A percentile compares a stretch with the other conserved stretches of the same genome.
Evolutionary conservation across 768 basidiomycete genomes (phyloP).

Genomic region (Pleurotus sapidus): DNA sequence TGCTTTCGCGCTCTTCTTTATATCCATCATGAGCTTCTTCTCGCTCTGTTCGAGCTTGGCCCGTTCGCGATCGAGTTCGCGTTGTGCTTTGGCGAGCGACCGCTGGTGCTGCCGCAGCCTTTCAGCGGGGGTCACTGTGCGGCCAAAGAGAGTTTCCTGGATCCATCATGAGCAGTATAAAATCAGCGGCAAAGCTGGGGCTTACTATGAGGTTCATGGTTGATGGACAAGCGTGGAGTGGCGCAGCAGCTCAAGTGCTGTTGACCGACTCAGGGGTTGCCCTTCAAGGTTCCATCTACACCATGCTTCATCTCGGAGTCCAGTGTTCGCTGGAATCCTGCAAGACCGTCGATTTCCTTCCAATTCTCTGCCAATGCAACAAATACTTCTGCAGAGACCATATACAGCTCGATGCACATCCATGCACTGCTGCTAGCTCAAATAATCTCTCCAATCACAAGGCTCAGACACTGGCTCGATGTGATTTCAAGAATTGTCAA

Average conservation of each 20-base stretch:
- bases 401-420: conserved; percentile 55
- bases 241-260: not conserved
- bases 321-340: conserved; percentile 64
- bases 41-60: conserved; percentile 92
- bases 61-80: conserved; percentile 96
- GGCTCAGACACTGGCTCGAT: conserved; percentile 40
- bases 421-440: conserved; percentile 34
- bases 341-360: conserved; percentile 69
- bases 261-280: not conserved
- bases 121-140: conserved; percentile 93
- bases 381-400: conserved; percentile 64
- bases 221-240: conserved; percentile 9
- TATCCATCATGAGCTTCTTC: conserved; percentile 94
- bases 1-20: conserved; percentile 93
- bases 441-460: conserved; percentile 1
- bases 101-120: conserved; percentile 96
- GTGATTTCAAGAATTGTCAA: conserved; percentile 47
- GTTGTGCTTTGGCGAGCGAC: conserved; percentile 92
- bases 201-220: conserved; percentile 81
- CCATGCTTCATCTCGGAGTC: conserved; percentile 52
- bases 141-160: conserved; percentile 94
- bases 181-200: conserved; percentile 7
- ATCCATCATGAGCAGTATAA: conserved; percentile 9
- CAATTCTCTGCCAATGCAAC: conserved; percentile 66
- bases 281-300: not conserved